Conservation (phyloP, 768 basidiomycete genomes). For the Crassisporium funariophilum region DNA sequence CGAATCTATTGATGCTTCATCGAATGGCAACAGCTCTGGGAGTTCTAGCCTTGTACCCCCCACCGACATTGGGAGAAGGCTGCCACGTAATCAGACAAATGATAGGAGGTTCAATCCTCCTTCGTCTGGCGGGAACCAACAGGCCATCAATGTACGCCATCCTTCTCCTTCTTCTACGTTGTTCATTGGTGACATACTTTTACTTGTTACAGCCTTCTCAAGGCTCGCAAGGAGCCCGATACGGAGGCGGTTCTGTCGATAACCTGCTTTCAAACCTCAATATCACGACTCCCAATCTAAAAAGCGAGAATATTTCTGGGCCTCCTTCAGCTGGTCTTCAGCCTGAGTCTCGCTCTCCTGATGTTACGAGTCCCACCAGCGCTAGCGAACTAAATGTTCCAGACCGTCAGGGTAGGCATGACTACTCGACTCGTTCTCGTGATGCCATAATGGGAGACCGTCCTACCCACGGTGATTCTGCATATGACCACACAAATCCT, state of each 20-base stretch:
- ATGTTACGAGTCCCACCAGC: conserved; percentile 1
- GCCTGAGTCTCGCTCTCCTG: conserved; percentile 13
- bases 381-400: neutral
- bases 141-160: too few species aligned
- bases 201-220: conserved; percentile 2
- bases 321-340: conserved; percentile 15
- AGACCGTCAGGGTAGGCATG: conserved; percentile 14
- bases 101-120: too few species aligned
- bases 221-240: conserved; percentile 9
- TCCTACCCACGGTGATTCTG: conserved; percentile 1
- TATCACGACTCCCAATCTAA: conserved; percentile 13
- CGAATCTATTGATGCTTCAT: neutral
- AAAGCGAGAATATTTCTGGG: conserved; percentile 13
- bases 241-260: conserved; percentile 6
- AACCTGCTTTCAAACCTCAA: conserved; percentile 10
- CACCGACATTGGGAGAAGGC: neutral
- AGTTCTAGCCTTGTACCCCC: neutral
- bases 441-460: conserved; percentile 1
- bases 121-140: too few species aligned
- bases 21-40: neutral
- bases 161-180: too few species aligned
- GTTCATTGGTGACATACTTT: too few species aligned
- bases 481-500: conserved; percentile 2
- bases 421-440: conserved; percentile 11
- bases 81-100: too few species aligned